phyloP scores from a whole-genome alignment of 2,329 filamentous ascomycete genomes.

The Colletotrichum karsti region DNA sequence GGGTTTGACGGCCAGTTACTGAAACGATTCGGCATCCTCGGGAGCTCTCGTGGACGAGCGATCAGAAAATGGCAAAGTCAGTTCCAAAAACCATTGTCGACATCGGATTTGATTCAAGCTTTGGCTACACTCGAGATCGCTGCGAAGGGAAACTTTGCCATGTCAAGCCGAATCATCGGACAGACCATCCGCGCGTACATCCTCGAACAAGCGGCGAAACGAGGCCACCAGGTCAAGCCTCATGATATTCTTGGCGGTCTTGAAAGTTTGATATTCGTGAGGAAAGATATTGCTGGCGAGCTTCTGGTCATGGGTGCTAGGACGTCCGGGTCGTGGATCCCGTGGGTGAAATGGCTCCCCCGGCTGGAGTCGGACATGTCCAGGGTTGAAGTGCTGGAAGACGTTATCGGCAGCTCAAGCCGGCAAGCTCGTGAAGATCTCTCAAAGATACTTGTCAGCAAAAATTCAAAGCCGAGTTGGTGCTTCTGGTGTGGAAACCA shows the following conservation, averaged over 20 bases:
- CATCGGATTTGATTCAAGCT: conserved; percentile 15
- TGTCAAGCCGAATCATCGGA: conserved; percentile 19
- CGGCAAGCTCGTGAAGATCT: conserved; percentile 1
- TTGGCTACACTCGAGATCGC: conserved; percentile 5
- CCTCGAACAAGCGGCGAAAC: not conserved
- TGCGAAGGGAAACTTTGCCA: not conserved
- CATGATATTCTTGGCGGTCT: conserved; percentile 13
- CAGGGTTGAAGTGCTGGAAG: conserved; percentile 1
- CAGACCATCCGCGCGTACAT: conserved; percentile 3
- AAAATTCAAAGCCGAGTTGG: conserved; percentile 12
- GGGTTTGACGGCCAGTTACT: conserved; percentile 13
- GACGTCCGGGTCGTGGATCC: conserved; percentile 20
- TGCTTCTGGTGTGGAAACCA: conserved; percentile 25
- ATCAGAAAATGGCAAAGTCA: conserved; percentile 20
- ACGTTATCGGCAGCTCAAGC: not conserved
- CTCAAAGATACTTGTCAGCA: not conserved
- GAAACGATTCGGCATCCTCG: not conserved
- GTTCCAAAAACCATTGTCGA: conserved; percentile 5
- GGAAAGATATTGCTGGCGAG: conserved; percentile 22
- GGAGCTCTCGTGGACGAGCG: not conserved
- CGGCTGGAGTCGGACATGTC: conserved; percentile 26
- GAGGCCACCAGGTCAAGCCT: not conserved
- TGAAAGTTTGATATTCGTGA: conserved; percentile 16
- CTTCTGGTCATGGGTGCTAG: conserved; percentile 20
- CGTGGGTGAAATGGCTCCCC: conserved; percentile 28